Evolutionary conservation across 2,329 filamentous ascomycete species (phyloP).

Genomic region (Alternaria gaisen): DNA sequence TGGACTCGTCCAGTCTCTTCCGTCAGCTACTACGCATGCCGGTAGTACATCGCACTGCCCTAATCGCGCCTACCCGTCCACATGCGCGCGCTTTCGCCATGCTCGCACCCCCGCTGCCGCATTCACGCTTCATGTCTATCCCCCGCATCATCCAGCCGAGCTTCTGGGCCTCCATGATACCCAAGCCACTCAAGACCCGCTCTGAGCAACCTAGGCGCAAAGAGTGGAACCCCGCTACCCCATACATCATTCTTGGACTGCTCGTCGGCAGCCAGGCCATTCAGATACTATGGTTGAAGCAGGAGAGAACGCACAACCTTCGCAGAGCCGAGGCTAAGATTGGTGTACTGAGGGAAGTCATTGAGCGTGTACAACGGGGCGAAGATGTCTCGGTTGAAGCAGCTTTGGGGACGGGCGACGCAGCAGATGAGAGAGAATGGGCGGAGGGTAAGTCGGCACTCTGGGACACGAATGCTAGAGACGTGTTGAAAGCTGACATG

Average conservation of each 20-base stretch:
- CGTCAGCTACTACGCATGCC: slow-evolving; percentile 42
- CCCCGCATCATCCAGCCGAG: slow-evolving; percentile 49
- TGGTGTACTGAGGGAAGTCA: slow-evolving; percentile 75
- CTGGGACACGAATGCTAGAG: not conserved
- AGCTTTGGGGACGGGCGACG: slow-evolving; percentile 79
- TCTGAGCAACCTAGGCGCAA: slow-evolving; percentile 29
- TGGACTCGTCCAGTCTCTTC: slow-evolving; percentile 38
- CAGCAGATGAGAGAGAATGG: slow-evolving; percentile 82
- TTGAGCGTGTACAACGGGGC: slow-evolving; percentile 55
- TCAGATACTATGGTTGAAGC: slow-evolving; percentile 83
- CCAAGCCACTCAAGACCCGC: slow-evolving; percentile 36
- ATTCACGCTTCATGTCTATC: slow-evolving; percentile 36
- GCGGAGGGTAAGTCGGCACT: slow-evolving; percentile 71
- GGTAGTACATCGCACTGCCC: slow-evolving; percentile 28
- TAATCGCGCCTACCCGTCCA: slow-evolving; percentile 25
- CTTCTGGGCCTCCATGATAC: slow-evolving; percentile 52
- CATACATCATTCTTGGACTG: slow-evolving; percentile 72
- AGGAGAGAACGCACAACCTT: slow-evolving; percentile 75
- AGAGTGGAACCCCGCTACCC: slow-evolving; percentile 66
- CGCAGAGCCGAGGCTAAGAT: slow-evolving; percentile 84
- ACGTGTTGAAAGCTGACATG: slow-evolving; percentile 18
- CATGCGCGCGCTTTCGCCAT: slow-evolving; percentile 35
- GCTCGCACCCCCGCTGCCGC: slow-evolving; percentile 23
- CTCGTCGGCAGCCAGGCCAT: slow-evolving; percentile 96
- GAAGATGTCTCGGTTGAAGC: slow-evolving; percentile 75